phyloP scores from a whole-genome alignment of 2,329 filamentous ascomycete species.

The Ceratocystis destructans region DNA sequence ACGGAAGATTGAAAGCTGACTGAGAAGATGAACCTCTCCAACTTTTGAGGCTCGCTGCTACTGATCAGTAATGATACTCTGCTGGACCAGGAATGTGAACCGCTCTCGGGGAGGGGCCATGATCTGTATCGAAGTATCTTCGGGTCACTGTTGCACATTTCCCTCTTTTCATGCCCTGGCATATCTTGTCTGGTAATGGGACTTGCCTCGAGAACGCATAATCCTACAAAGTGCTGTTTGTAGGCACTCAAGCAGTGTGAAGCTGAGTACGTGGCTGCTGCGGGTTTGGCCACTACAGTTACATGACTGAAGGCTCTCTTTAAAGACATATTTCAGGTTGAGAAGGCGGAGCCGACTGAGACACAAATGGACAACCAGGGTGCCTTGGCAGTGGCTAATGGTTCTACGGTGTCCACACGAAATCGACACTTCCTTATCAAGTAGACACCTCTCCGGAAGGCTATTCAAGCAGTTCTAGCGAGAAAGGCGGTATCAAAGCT shows the following conservation, averaged over 20 bases:
- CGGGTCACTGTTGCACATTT: neutral
- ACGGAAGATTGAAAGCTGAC: too few species aligned
- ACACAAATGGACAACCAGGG: neutral
- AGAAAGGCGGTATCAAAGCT: too few species aligned
- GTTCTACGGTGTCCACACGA: neutral
- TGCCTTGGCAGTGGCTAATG: neutral
- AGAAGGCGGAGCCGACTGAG: neutral
- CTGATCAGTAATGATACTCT: too few species aligned
- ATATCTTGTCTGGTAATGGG: neutral
- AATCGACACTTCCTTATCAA: neutral
- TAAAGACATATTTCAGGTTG: neutral
- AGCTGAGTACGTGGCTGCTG: neutral
- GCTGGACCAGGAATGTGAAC: too few species aligned
- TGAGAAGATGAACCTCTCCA: too few species aligned
- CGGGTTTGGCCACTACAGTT: neutral
- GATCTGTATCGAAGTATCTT: too few species aligned
- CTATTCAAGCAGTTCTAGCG: too few species aligned
- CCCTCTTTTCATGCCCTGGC: neutral
- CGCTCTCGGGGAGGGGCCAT: too few species aligned
- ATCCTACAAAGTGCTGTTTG: neutral
- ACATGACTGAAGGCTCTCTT: neutral
- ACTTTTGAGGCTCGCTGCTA: too few species aligned
- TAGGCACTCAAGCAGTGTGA: neutral
- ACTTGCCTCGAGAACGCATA: neutral
- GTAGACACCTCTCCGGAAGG: neutral